phyloP scores from a whole-genome alignment of 164 flowering plant species.

The Cinnamomum chago region DNA sequence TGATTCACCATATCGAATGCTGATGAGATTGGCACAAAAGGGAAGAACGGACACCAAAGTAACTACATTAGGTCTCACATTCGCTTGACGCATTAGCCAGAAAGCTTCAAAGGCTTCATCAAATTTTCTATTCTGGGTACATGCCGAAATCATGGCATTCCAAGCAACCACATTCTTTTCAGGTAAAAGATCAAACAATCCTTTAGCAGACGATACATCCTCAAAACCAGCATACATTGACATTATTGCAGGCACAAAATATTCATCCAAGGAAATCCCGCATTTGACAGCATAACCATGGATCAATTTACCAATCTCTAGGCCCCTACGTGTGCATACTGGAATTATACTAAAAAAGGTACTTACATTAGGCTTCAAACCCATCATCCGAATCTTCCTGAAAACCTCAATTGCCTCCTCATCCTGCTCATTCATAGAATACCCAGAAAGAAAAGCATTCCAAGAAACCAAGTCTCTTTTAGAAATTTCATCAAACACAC shows the following conservation, averaged over 20 bases:
- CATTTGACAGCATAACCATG: slow-evolving; percentile 18
- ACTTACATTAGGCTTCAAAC: slow-evolving; percentile 20
- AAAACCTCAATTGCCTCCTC: slow-evolving; percentile 28
- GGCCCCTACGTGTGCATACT: slow-evolving; percentile 11
- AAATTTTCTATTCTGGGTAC: slow-evolving; percentile 10
- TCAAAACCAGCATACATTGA: slow-evolving; percentile 17
- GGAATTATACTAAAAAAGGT: slow-evolving; percentile 22
- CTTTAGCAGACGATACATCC: slow-evolving; percentile 10
- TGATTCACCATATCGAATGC: slow-evolving; percentile 15
- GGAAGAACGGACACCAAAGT: slow-evolving; percentile 21
- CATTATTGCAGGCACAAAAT: slow-evolving; percentile 17
- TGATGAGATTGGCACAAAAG: slow-evolving; percentile 13
- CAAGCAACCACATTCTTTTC: slow-evolving; percentile 19
- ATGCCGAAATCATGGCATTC: slow-evolving; percentile 28
- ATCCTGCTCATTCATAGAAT: slow-evolving; percentile 27
- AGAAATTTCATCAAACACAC: slow-evolving; percentile 24
- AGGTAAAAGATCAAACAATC: slow-evolving; percentile 12
- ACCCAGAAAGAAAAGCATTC: slow-evolving; percentile 46
- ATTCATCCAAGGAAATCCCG: slow-evolving; percentile 15
- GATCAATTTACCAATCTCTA: slow-evolving; percentile 11
- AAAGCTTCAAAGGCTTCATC: slow-evolving; percentile 21
- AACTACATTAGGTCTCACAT: slow-evolving; percentile 16
- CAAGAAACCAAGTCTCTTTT: slow-evolving; percentile 39
- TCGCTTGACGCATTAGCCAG: slow-evolving; percentile 11
- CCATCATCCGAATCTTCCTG: slow-evolving; percentile 14